These are phyloP conservation scores for Penicillium paradoxum DNA, from an alignment of 495 filamentous ascomycete genomes.

Conservation along the genomic window DNA sequence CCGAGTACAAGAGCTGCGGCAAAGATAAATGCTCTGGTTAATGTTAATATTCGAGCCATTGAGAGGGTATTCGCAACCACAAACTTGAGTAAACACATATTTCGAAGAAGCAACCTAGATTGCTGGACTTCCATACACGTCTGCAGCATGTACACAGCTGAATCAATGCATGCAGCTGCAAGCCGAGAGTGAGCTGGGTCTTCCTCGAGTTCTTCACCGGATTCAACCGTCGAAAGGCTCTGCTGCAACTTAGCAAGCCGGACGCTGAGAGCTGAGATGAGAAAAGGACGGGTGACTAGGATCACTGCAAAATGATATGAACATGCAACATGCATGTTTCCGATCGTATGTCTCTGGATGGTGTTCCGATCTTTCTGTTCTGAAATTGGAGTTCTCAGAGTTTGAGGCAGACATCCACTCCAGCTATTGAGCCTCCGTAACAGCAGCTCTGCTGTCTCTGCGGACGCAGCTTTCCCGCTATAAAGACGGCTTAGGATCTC, in stretches of 20 bases:
- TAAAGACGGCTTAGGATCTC: constrained; percentile 33
- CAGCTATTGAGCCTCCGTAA: constrained; percentile 33
- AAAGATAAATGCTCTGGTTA: constrained; percentile 35
- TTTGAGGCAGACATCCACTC: constrained; percentile 29
- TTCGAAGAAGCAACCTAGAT: constrained; percentile 28
- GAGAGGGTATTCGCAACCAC: neutral
- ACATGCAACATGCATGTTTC: constrained; percentile 38
- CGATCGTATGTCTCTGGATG: constrained; percentile 29
- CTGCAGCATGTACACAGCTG: constrained; percentile 40
- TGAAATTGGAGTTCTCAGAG: constrained; percentile 19
- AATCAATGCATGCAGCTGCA: constrained; percentile 35
- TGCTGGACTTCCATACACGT: constrained; percentile 35
- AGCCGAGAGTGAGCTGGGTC: constrained; percentile 33
- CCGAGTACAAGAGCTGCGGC: constrained; percentile 40
- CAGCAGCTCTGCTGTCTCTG: constrained; percentile 30
- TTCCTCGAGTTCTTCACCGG: constrained; percentile 15
- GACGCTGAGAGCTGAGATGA: constrained; percentile 34
- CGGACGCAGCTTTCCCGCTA: constrained; percentile 28
- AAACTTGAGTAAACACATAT: constrained; percentile 39
- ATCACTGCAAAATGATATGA: constrained; percentile 43
- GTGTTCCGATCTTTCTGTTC: constrained; percentile 16
- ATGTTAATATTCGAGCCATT: constrained; percentile 3
- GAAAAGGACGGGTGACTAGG: constrained; percentile 37
- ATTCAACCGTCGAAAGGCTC: constrained; percentile 9
- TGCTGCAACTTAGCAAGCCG: constrained; percentile 33